Base-by-base conservation (phyloP, 2,329 filamentous ascomycete genomes). In the Beauveria sp. region DNA sequence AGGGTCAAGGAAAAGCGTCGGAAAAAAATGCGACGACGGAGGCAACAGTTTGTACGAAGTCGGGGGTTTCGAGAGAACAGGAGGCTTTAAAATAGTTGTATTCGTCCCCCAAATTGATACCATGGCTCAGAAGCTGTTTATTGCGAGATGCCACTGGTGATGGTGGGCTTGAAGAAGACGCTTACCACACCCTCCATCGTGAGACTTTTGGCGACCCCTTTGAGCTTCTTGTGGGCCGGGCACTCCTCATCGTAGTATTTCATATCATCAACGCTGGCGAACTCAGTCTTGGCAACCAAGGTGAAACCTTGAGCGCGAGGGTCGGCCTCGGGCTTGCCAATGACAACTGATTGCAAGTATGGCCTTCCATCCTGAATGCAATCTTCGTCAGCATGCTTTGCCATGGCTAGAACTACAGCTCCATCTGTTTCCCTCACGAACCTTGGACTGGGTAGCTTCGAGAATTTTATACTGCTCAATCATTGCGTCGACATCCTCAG, bases 201-300 rank as follows among this genome's bases (percentile, higher is more conserved):
- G 28, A 79, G 64, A 20, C 62, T 66, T 64, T 68, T 68, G 16
- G 72, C 74, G 2, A 67, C 65, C 40, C 66, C 68, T 71, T 78
- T 80, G 62, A 81, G 72, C 26, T 64, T 70, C 61, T 68, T 66
- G 65, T 81, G 79, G 2, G 77, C 77, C n/a, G 67, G 62, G 66
- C 78, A 81, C 59, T 70, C 77, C 10, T 77, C 76, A 70, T 90
- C 87, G 71, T 89, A 91, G 74, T 82, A 91, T 66, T 83, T 78
- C 82, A 90, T 85, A 70, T 90, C 88, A 14, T 86, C 86, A 60
- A 85, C 68, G 63, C 75, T 86, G 51, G 81, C 79, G 69, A 91
- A 91, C 52, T 83, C 81, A 46, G 81, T 85, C 70, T 85, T 82
- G 54, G 82, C 82, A 18, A 84, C 79, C 58, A 90, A 68, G 8